Evolutionary conservation across 1,284 basidiomycete genomes (phyloP).

Genomic region (Microbotryum intermedium): DNA sequence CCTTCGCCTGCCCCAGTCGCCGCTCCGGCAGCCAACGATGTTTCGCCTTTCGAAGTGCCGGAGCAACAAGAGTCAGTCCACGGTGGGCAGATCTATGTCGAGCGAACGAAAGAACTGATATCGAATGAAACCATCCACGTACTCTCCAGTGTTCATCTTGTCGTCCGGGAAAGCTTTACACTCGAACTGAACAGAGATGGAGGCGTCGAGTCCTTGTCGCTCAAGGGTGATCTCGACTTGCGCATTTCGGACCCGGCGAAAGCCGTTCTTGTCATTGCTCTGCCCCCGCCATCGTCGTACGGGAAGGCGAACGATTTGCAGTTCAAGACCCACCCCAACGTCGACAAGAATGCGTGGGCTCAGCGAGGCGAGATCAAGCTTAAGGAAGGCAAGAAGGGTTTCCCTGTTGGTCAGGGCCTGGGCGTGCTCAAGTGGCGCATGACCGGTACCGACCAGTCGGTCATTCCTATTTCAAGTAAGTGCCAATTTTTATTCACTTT

Average conservation of each 20-base stretch:
- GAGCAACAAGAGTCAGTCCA: slow-evolving; percentile 60
- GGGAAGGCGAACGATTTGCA: slow-evolving; percentile 61
- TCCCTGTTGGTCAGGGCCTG: slow-evolving; percentile 77
- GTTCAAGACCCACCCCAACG: slow-evolving; percentile 95
- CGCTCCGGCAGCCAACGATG: slow-evolving; percentile 21
- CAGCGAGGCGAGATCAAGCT: slow-evolving; percentile 65
- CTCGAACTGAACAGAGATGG: slow-evolving; percentile 80
- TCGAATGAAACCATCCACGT: no score
- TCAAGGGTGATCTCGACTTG: slow-evolving; percentile 90
- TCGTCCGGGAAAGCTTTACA: slow-evolving; percentile 74
- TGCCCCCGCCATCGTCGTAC: slow-evolving; percentile 48
- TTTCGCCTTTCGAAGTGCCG: slow-evolving; percentile 51
- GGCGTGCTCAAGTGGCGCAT: slow-evolving; percentile 91
- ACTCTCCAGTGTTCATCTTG: slow-evolving; percentile 79
- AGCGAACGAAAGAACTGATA: neutral
- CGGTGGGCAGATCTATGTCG: neutral
- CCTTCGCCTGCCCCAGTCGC: slow-evolving; percentile 35
- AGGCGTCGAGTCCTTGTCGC: slow-evolving; percentile 76
- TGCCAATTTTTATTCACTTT: slow-evolving; percentile 17
- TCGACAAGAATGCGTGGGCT: slow-evolving; percentile 71
- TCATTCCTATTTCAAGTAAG: slow-evolving; percentile 82
- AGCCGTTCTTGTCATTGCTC: slow-evolving; percentile 66
- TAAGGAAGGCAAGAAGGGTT: slow-evolving; percentile 70
- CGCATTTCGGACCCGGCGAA: slow-evolving; percentile 65
- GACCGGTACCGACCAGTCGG: slow-evolving; percentile 79